Evolutionary conservation across 208 protist species (phyloP).

Genomic region (Trypanosomatidae sp.): DNA sequence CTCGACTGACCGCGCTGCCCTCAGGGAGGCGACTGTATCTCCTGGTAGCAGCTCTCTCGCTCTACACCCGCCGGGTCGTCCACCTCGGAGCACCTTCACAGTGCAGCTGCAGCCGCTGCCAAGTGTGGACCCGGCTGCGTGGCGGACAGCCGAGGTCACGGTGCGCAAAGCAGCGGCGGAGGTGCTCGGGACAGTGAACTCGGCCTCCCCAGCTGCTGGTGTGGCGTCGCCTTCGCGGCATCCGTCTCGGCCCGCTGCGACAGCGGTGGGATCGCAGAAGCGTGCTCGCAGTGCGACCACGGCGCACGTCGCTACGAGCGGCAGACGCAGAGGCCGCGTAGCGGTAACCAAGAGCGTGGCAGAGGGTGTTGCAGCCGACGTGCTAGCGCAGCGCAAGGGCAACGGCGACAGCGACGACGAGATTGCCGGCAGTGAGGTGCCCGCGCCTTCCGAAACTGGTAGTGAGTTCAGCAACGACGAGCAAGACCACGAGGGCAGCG

Average conservation of each 20-base stretch:
- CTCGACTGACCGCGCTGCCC: neutral
- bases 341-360: neutral
- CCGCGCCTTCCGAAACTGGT: neutral
- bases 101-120: conserved; percentile 22
- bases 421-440: neutral
- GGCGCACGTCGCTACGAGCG: neutral
- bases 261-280: neutral
- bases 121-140: conserved; percentile 22
- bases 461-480: neutral
- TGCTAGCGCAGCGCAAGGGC: neutral
- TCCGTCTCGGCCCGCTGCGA: neutral
- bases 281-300: neutral
- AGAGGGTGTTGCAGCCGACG: neutral
- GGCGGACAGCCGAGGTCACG: conserved; percentile 13
- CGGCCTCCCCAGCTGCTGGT: neutral
- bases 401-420: neutral
- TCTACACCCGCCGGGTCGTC: neutral
- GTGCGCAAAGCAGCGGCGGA: conserved; percentile 14
- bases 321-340: neutral
- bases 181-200: neutral
- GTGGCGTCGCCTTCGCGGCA: neutral
- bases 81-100: conserved; percentile 13
- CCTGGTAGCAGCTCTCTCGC: neutral
- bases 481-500: conserved; percentile 1
- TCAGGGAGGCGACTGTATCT: neutral